A percentile compares a stretch with the other conserved stretches of the same genome.
phyloP scores from a whole-genome alignment of 345 rosid genomes.

The Triadica sebifera region DNA sequence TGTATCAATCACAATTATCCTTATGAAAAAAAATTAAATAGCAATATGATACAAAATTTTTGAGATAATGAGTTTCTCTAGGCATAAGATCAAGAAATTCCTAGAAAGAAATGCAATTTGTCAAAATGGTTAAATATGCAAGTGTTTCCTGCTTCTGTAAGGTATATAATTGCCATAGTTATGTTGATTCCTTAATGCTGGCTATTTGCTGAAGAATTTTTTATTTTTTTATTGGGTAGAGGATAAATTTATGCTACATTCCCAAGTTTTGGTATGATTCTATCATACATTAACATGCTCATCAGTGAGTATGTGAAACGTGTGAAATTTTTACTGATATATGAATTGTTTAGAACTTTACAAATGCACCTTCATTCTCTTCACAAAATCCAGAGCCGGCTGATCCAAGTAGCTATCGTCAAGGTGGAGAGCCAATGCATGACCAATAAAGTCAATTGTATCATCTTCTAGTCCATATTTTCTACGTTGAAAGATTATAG shows the following conservation, averaged over 20 bases:
- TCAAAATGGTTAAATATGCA: not conserved
- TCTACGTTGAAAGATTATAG: slow-evolving; percentile 27
- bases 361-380: slow-evolving; percentile 67
- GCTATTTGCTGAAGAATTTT: too few relatives aligned
- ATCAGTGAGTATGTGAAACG: too few relatives aligned
- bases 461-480: slow-evolving; percentile 92
- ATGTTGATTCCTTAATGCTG: too few relatives aligned
- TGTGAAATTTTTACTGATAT: not conserved
- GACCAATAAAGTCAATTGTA: slow-evolving; percentile 84
- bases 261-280: too few relatives aligned
- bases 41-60: too few relatives aligned
- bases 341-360: not conserved
- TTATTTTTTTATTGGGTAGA: too few relatives aligned
- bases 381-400: slow-evolving; percentile 75
- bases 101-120: not conserved
- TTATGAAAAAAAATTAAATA: not conserved
- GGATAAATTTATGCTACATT: too few relatives aligned
- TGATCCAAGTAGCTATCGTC: slow-evolving; percentile 75
- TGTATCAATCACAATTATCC: not conserved
- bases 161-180: too few relatives aligned
- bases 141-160: too few relatives aligned
- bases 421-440: slow-evolving; percentile 81
- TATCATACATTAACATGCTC: too few relatives aligned
- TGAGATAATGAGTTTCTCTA: not conserved
- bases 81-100: not conserved